Percentiles rank a stretch among this genome's conserved stretches.
phyloP scores from a whole-genome alignment of 495 filamentous ascomycete genomes.

The Chaetomium fimeti region DNA sequence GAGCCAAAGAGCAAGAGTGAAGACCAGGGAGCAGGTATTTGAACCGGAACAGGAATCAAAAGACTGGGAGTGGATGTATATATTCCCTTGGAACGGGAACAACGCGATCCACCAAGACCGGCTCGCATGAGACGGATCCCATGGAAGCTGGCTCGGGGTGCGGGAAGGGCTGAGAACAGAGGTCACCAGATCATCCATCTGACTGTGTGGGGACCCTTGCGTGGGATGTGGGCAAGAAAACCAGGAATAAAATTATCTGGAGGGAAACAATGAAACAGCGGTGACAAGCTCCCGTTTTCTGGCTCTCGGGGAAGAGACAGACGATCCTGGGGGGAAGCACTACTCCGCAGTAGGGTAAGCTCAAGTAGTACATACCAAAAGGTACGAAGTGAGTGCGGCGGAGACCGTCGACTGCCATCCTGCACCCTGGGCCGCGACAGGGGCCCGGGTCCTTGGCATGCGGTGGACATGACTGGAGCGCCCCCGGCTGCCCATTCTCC shows the following conservation, averaged over 20 bases:
- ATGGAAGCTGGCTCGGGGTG: slow-evolving; percentile 26
- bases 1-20: not conserved
- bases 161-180: slow-evolving; percentile 35
- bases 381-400: slow-evolving; percentile 30
- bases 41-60: slow-evolving; percentile 13
- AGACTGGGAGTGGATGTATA: slow-evolving; percentile 18
- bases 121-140: slow-evolving; percentile 19
- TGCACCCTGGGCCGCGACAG: slow-evolving; percentile 20
- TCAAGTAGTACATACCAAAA: slow-evolving; percentile 30
- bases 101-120: slow-evolving; percentile 21
- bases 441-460: slow-evolving; percentile 23
- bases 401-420: slow-evolving; percentile 22
- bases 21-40: slow-evolving; percentile 14
- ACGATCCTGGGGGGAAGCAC: slow-evolving; percentile 30
- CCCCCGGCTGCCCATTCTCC: slow-evolving; percentile 16
- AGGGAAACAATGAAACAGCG: slow-evolving; percentile 37
- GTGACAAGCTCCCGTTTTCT: slow-evolving; percentile 34
- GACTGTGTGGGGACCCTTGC: slow-evolving; percentile 37
- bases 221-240: slow-evolving; percentile 22
- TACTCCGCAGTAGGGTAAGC: slow-evolving; percentile 32
- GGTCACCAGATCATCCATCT: slow-evolving; percentile 44
- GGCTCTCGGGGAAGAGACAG: slow-evolving; percentile 26
- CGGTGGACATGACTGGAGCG: slow-evolving; percentile 19
- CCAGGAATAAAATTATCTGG: slow-evolving; percentile 30
- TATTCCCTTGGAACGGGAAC: slow-evolving; percentile 9